These are phyloP conservation scores for Rhododendron henanense DNA, from an alignment of 148 eudicot genomes.

Conservation along the genomic window DNA sequence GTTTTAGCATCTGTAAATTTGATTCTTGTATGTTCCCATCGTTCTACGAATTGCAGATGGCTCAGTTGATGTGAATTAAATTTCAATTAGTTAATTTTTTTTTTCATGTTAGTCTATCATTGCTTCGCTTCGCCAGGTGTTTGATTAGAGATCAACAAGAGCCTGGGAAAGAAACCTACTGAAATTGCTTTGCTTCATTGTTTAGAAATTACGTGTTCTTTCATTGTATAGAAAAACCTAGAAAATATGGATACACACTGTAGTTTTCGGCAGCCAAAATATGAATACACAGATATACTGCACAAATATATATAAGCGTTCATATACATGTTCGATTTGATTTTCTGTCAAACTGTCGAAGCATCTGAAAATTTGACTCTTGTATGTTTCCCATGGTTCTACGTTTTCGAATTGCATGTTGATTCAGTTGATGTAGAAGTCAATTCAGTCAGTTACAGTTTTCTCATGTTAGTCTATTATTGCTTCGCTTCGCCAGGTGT, in stretches of 20 bases:
- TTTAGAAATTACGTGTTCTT: background rate
- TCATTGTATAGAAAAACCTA: background rate
- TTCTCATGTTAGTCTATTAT: background rate
- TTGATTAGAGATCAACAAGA: slow-evolving; percentile 25
- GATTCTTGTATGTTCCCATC: background rate
- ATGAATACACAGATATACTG: background rate
- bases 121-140: slow-evolving; percentile 23
- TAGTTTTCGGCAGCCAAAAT: background rate
- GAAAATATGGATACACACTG: background rate
- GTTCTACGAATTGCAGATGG: background rate
- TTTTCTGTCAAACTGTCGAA: background rate
- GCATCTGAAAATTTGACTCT: background rate
- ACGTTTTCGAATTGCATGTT: background rate
- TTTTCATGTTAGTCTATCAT: background rate
- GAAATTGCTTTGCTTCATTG: background rate
- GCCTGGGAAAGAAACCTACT: slow-evolving; percentile 1
- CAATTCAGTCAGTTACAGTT: background rate
- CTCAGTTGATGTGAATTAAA: background rate
- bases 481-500: slow-evolving; percentile 21
- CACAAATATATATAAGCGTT: background rate
- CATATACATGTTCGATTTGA: background rate
- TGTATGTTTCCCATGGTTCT: background rate
- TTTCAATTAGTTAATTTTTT: background rate
- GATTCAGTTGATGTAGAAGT: background rate
- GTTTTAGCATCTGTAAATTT: background rate